phyloP scores from a whole-genome alignment of 495 filamentous ascomycete genomes.

The Talaromyces borbonicus region DNA sequence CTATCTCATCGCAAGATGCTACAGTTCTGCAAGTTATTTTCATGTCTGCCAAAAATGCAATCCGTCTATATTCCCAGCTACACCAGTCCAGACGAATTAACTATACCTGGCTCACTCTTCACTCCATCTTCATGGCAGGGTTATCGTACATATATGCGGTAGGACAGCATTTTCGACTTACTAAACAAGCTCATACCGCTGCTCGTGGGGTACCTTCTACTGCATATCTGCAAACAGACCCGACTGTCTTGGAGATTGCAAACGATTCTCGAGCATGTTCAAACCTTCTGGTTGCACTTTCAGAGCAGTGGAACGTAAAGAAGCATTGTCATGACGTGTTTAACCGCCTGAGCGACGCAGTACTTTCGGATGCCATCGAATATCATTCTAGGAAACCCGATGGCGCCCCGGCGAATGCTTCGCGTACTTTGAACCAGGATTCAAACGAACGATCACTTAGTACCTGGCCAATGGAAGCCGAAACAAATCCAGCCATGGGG shows the following conservation, averaged over 20 bases:
- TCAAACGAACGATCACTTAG: no score
- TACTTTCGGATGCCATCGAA: constrained; percentile 15
- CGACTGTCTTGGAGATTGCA: constrained; percentile 17
- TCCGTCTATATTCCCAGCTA: constrained; percentile 15
- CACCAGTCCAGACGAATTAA: constrained; percentile 17
- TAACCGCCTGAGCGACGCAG: constrained; percentile 18
- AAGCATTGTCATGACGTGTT: constrained; percentile 18
- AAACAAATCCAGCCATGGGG: no score
- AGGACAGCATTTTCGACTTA: constrained; percentile 15
- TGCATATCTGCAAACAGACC: constrained; percentile 7
- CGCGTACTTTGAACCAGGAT: no score
- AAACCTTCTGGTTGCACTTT: constrained; percentile 18
- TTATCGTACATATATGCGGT: constrained; percentile 18
- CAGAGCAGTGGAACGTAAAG: constrained; percentile 15
- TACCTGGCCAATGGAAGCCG: no score
- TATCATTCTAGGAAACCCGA: constrained; percentile 9
- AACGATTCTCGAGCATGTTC: constrained; percentile 18
- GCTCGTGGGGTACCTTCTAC: neutral
- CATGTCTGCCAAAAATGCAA: constrained; percentile 12
- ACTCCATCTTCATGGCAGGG: constrained; percentile 19
- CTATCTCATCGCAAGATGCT: constrained; percentile 5
- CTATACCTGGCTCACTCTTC: constrained; percentile 21
- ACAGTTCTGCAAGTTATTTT: constrained; percentile 13
- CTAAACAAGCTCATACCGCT: neutral
- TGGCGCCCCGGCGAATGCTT: no score